A percentile compares a stretch with the other conserved stretches of the same genome.
These are phyloP conservation scores for Pythium inflatum DNA, from an alignment of 352 stramenopile species.

Conservation along the genomic window DNA sequence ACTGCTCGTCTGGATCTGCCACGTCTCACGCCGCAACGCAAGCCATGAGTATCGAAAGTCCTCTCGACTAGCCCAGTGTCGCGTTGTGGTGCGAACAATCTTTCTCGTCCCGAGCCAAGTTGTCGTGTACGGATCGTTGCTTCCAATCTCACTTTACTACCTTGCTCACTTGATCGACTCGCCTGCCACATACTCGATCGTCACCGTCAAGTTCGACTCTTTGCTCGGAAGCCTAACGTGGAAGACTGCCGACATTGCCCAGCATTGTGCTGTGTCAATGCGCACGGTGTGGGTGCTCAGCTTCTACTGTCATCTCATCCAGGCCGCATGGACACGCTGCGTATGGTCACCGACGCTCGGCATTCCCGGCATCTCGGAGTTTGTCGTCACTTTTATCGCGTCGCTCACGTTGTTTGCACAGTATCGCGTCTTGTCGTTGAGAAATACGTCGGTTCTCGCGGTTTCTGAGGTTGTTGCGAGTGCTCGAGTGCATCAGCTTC, in stretches of 20 bases:
- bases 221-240: constrained; percentile 34
- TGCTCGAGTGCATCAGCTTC: not conserved
- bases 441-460: not conserved
- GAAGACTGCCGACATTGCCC: constrained; percentile 32
- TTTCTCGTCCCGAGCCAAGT: constrained; percentile 42
- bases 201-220: constrained; percentile 38
- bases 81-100: constrained; percentile 4
- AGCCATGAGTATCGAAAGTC: not conserved
- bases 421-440: constrained; percentile 10
- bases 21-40: not conserved
- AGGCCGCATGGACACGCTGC: not conserved
- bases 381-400: constrained; percentile 40
- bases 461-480: constrained; percentile 8
- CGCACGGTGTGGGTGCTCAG: constrained; percentile 48
- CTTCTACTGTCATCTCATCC: constrained; percentile 31
- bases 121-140: constrained; percentile 48
- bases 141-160: constrained; percentile 50
- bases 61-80: not conserved
- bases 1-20: constrained; percentile 1
- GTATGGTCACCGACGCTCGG: constrained; percentile 20
- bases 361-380: constrained; percentile 40
- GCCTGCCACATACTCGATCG: constrained; percentile 41
- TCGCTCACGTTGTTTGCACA: constrained; percentile 38
- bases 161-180: constrained; percentile 57
- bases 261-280: constrained; percentile 46